These are phyloP conservation scores for Botrytis fabae DNA, from an alignment of 2,329 filamentous ascomycete species.

Conservation along the genomic window DNA sequence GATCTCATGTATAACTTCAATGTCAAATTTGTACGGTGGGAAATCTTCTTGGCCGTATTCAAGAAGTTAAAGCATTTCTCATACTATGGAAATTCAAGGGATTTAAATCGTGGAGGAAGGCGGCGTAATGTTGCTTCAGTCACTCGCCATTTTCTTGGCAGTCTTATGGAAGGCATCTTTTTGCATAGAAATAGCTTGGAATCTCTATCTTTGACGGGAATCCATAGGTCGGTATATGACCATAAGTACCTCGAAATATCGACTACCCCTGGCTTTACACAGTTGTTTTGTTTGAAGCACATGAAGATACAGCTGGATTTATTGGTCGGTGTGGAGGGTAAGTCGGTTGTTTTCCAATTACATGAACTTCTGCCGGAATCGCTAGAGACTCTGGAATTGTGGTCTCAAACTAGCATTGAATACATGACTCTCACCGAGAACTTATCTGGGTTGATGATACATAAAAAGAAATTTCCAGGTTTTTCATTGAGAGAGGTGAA, in stretches of 20 bases:
- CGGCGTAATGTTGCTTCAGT: too few species aligned
- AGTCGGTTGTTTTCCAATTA: background rate
- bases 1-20: background rate
- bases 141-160: background rate
- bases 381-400: background rate
- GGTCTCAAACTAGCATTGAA: background rate
- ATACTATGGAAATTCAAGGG: background rate
- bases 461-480: background rate
- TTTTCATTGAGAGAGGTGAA: background rate
- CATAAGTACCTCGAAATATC: background rate
- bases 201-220: background rate
- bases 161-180: background rate
- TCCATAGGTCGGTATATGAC: background rate
- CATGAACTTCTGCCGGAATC: background rate
- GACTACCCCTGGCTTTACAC: background rate
- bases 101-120: fast-evolving
- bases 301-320: background rate
- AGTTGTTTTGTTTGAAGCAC: background rate
- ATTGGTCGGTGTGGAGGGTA: background rate
- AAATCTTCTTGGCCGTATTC: background rate
- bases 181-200: background rate
- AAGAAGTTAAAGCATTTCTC: background rate
- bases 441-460: background rate
- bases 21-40: fast-evolving
- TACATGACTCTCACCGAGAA: background rate